Conservation (phyloP, 1,284 basidiomycete species). For the Caloboletus firmus region DNA sequence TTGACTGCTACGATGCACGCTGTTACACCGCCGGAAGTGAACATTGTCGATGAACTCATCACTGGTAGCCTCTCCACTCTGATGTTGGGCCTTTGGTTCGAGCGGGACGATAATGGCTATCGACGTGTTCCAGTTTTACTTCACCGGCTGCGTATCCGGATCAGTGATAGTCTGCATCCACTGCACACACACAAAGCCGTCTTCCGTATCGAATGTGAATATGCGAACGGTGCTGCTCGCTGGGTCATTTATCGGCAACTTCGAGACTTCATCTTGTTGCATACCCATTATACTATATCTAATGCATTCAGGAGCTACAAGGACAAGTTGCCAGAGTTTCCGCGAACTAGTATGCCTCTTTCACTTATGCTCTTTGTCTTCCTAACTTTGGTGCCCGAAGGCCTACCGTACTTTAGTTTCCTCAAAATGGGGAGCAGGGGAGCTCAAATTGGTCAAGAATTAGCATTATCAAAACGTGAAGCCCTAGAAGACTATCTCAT, state of each 20-base stretch:
- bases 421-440: conserved; percentile 57
- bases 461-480: conserved; percentile 79
- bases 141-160: conserved; percentile 80
- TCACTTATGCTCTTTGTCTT: background rate
- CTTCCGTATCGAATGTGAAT: conserved; percentile 95
- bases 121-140: conserved; percentile 86
- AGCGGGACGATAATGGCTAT: conserved; percentile 85
- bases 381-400: conserved; percentile 38
- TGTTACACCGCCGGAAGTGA: conserved; percentile 55
- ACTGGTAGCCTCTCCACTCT: conserved; percentile 79
- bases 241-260: conserved; percentile 98
- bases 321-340: conserved; percentile 90
- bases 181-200: conserved; percentile 77
- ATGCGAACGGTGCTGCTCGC: conserved; percentile 90
- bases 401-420: conserved; percentile 87
- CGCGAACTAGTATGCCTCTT: conserved; percentile 71
- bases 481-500: conserved; percentile 88
- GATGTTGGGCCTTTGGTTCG: conserved; percentile 87
- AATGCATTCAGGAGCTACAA: conserved; percentile 73
- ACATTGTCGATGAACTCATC: conserved; percentile 84
- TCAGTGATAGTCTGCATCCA: conserved; percentile 86
- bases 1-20: conserved; percentile 42
- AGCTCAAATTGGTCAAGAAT: conserved; percentile 57
- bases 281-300: conserved; percentile 88
- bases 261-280: conserved; percentile 89